A percentile compares a stretch with the other conserved stretches of the same genome.
Conservation (phyloP, 164 flowering plant genomes). For the Hamamelis virginiana region DNA sequence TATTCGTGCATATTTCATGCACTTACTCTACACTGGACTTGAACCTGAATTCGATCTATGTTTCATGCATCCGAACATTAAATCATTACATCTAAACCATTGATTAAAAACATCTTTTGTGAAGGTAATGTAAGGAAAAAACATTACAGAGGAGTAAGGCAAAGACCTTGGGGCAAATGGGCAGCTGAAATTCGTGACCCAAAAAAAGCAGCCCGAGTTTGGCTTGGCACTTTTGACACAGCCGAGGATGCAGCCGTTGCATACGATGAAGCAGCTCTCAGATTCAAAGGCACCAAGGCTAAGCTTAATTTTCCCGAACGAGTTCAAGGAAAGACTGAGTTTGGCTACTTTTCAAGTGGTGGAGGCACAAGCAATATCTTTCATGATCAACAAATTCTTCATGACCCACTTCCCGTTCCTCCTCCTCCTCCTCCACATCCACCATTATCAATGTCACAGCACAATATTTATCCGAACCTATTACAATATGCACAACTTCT, state of each 20-base stretch:
- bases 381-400: background rate
- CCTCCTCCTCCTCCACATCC: too few species aligned
- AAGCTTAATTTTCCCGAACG: constrained; percentile 70
- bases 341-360: constrained; percentile 1
- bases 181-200: constrained; percentile 79
- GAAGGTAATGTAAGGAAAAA: constrained; percentile 33
- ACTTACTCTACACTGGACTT: too few species aligned
- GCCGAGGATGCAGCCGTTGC: constrained; percentile 72
- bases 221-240: constrained; percentile 76
- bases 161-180: constrained; percentile 82
- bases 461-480: constrained; percentile 26
- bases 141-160: constrained; percentile 71
- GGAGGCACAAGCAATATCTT: background rate
- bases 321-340: constrained; percentile 35
- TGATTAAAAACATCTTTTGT: background rate
- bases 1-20: too few species aligned
- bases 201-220: constrained; percentile 65
- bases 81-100: too few species aligned
- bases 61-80: too few species aligned
- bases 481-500: constrained; percentile 44
- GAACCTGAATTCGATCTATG: too few species aligned
- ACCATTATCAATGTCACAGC: background rate
- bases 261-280: constrained; percentile 69
- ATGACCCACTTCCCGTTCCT: constrained; percentile 2
- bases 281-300: constrained; percentile 67